Evolutionary conservation across 805 yeast genomes (phyloP).

Genomic region (Schwanniomyces vanrijiae): DNA sequence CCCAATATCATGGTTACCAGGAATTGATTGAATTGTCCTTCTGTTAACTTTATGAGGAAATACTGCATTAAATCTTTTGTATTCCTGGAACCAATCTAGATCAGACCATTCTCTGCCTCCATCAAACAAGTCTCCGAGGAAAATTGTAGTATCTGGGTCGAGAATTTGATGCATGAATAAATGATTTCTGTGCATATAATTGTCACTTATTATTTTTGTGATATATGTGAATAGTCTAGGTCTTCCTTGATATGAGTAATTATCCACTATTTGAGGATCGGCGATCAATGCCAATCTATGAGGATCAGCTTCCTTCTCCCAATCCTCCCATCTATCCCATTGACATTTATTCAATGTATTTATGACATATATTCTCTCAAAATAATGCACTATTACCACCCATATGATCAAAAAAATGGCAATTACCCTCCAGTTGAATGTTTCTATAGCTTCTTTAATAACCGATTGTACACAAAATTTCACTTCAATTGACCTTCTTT

Average conservation of each 20-base stretch:
- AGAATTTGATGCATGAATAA: conserved; percentile 54
- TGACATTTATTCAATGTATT: conserved; percentile 25
- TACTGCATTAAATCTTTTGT: conserved; percentile 61
- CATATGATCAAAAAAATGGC: conserved; percentile 18
- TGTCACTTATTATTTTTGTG: conserved; percentile 68
- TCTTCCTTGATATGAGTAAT: conserved; percentile 78
- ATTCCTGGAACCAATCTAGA: conserved; percentile 67
- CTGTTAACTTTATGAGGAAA: conserved; percentile 58
- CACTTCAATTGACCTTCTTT: neutral
- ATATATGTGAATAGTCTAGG: conserved; percentile 49
- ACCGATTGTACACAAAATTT: neutral
- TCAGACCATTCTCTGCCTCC: conserved; percentile 89
- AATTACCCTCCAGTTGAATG: conserved; percentile 9
- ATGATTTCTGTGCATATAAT: conserved; percentile 78
- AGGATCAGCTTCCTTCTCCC: conserved; percentile 41
- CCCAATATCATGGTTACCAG: conserved; percentile 98
- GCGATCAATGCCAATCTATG: conserved; percentile 66
- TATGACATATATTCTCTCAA: conserved; percentile 30
- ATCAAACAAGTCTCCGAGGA: conserved; percentile 90
- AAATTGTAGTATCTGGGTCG: conserved; percentile 74
- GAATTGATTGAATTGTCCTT: conserved; percentile 42
- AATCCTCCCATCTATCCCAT: conserved; percentile 70
- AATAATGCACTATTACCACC: conserved; percentile 27
- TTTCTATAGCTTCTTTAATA: neutral
- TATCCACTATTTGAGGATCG: conserved; percentile 94